Evolutionary conservation across 2,329 filamentous ascomycete genomes (phyloP), one percentile per base, ranked within the genome.

Genomic region (Orbilia oligospora): DNA sequence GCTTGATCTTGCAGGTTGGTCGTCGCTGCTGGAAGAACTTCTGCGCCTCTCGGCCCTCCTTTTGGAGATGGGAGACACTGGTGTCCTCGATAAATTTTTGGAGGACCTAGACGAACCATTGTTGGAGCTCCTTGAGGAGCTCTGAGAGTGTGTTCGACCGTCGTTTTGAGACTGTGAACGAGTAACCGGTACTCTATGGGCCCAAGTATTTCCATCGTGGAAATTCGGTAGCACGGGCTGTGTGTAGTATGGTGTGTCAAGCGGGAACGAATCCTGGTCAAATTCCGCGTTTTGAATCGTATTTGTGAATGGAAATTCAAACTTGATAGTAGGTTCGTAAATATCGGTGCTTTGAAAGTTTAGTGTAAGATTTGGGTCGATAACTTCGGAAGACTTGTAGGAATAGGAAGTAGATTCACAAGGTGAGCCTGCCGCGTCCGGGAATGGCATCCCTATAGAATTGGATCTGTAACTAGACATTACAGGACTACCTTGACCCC

Each of bases 311-410:
- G 22, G 46, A 10, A 72, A 72, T 41, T 78, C 75, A 44, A 69
- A 78, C 22, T 78, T 78, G 18, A 78, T 65, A 8, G 33, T 8
- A 38, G 75, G 61, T 22, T 78, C 75, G 20, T 69, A 78, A 1
- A 72, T n/a, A 3, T 71, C 75, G 1, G 61, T n/a, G 12, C 71
- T 63, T 18, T 67, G 75, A 30, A 69, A 58, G 20, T 78, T 78
- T 53, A 72, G 44, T 5, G 68, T 78, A 36, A 78, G 68, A 30
- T 68, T 69, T n/a, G 75, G 75, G 20, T 78, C 75, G n/a, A 78
- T 78, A 41, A 69, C 75, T 48, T 69, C 63, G 22, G 71, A 51
- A 3, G 61, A 49, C 24, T 78, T 78, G 33, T 46, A 78, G 33
- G 48, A 14, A 18, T 71, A 76, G 12, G 38, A 5, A n/a, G 44